Base-by-base conservation (phyloP, 2,329 filamentous ascomycete genomes). In the Colletotrichum ledebouriae region DNA sequence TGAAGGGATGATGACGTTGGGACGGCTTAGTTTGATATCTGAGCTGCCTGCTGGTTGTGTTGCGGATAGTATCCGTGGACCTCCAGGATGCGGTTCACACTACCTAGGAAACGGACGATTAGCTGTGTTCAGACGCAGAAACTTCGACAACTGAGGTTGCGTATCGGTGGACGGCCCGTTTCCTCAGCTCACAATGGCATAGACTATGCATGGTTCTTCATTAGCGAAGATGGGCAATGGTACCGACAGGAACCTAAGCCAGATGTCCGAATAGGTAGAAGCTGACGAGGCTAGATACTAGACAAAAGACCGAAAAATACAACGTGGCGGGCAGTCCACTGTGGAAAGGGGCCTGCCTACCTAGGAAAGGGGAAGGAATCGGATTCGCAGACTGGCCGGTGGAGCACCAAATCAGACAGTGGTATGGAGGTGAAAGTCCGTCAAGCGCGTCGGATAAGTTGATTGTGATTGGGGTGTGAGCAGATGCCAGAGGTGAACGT, bases 131-230 rank as follows among this genome's bases (percentile, higher is more conserved):
- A 60, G 39, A 12, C 11, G 15, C n/a, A 42, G 55, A 65, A 10
- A 50, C 10, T 29, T 52, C 39, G 22, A 5, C 13, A 57, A 58
- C 29, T 58, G 52, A 53, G 29, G 6, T 29, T 29, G 29, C 29
- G 29, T 53, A 34, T 33, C 50, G 41, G 49, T 49, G 49, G 39
- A 33, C 57, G 63, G 63, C 47, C 49, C 57, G 63, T 60, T 60
- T 63, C 37, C 37, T 63, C 52, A 67, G 64, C 64, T 67, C 59
- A 63, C 52, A 63, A 67, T 46, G 25, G 59, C 52, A 37, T 58
- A 39, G 44, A 52, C 22, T 20, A 58, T 58, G 49, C 29, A 12
- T 39, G 53, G 42, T 34, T 41, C 15, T 25, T 39, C 37, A 39
- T 39, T 39, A 50, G 29, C 25, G 11, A 50, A n/a, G 6, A 12